Evolutionary conservation across 2,329 filamentous ascomycete genomes (phyloP), one percentile per base, ranked within the genome.

Genomic region (Dothidotthia symphoricarpi): DNA sequence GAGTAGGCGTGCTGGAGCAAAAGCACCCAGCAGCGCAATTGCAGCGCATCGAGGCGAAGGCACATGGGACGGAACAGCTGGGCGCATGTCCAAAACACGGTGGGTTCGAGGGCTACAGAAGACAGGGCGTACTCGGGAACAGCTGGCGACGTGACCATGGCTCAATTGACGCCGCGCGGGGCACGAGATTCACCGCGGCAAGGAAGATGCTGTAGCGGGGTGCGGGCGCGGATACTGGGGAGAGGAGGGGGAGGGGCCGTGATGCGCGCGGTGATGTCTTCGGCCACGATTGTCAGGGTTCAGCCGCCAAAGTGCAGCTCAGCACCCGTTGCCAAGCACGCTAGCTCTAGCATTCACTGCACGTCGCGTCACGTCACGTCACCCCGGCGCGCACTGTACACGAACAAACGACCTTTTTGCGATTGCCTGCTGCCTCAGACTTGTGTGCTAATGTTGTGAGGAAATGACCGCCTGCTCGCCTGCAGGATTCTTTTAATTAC

Each of bases 71-170:
- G 4, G 24, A 41, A 41, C 10, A 29, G 11, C 7, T 22, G 19
- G 19, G 19, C 19, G 19, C 19, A 22, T 22, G 19, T 22, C 5
- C 19, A 22, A 22, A 9, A 22, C 19, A 22, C 19, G 9, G 19
- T 9, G 19, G 19, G n/a, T 11, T 14, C 5, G n/a, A 14, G n/a
- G 19, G 19, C 19, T 22, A 9, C 9, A 9, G 19, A 22, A 22
- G 19, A 22, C 19, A 9, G 19, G 19, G 19, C 19, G 19, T 68
- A 70, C 69, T 71, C 69, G 45, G 64, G 67, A 49, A 68, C 62
- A 53, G 67, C 66, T 49, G 69, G 68, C 35, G 63, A 52, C 31
- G 59, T 62, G 49, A 71, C 66, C 69, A 71, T 71, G 57, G 55
- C 59, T 59, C 53, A 47, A 50, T 49, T 49, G 50, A 50, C 39